These are phyloP conservation scores for Aspergillus aculeatus DNA, from an alignment of 2,329 filamentous ascomycete species.

Conservation along the genomic window DNA sequence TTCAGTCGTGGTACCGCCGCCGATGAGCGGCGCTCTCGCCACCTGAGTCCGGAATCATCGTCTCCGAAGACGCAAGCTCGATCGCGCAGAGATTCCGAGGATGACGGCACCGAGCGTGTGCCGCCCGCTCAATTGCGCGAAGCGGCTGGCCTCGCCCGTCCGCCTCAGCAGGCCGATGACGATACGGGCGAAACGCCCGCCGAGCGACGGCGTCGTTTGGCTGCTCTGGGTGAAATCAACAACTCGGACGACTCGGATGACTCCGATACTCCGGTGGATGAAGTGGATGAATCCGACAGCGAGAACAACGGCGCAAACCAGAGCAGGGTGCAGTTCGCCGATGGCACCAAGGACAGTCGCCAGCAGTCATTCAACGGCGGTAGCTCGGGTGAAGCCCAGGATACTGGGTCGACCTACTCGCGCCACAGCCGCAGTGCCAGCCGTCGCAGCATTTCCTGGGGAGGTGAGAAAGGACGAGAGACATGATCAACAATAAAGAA, in stretches of 20 bases:
- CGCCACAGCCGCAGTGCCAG: slow-evolving; percentile 5
- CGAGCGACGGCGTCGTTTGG: slow-evolving; percentile 47
- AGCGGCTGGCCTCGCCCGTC: slow-evolving; percentile 29
- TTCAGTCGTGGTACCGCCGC: slow-evolving; percentile 38
- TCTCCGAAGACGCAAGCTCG: slow-evolving; percentile 20
- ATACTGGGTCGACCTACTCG: background rate
- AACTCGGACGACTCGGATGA: slow-evolving; percentile 31
- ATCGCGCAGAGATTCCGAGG: slow-evolving; percentile 40
- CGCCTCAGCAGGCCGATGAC: slow-evolving; percentile 30
- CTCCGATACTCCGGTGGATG: slow-evolving; percentile 16
- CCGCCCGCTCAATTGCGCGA: slow-evolving; percentile 38
- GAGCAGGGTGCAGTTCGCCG: slow-evolving; percentile 36
- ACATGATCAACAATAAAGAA: slow-evolving; percentile 1
- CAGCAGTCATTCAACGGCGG: background rate
- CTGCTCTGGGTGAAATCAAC: slow-evolving; percentile 40
- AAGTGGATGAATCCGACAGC: slow-evolving; percentile 25
- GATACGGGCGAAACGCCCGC: slow-evolving; percentile 47
- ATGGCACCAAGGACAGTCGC: slow-evolving; percentile 28
- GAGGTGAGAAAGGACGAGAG: slow-evolving; percentile 7
- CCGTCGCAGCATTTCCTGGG: slow-evolving; percentile 6
- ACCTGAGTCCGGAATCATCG: slow-evolving; percentile 29
- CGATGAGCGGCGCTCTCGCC: slow-evolving; percentile 39
- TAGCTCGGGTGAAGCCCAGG: background rate
- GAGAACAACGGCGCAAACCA: slow-evolving; percentile 24
- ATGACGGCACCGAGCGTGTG: slow-evolving; percentile 44